These are phyloP conservation scores for Colletotrichum spaethianum DNA, from an alignment of 2,329 filamentous ascomycete species.

Conservation along the genomic window DNA sequence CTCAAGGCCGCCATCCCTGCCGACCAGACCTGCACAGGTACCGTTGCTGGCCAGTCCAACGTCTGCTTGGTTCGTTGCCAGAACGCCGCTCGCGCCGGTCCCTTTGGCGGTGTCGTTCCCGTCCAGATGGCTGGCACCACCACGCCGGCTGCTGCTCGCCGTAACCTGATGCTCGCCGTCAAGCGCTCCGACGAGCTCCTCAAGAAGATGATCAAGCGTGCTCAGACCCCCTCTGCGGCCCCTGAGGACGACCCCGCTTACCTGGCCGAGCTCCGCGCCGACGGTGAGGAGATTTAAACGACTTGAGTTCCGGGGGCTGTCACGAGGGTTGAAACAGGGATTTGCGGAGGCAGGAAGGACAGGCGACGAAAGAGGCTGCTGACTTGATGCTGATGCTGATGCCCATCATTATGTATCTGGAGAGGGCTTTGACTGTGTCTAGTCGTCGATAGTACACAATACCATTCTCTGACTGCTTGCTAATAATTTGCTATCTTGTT, in stretches of 20 bases:
- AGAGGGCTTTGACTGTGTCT: constrained; percentile 29
- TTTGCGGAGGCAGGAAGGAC: background rate
- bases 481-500: no score
- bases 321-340: constrained; percentile 9
- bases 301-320: background rate
- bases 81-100: constrained; percentile 72
- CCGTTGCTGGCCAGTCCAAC: constrained; percentile 69
- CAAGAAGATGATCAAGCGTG: constrained; percentile 44
- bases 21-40: constrained; percentile 70
- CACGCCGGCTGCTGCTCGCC: constrained; percentile 44
- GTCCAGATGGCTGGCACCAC: constrained; percentile 61
- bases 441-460: constrained; percentile 32
- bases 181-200: constrained; percentile 45
- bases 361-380: constrained; percentile 24
- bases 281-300: constrained; percentile 43
- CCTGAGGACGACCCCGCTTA: constrained; percentile 40
- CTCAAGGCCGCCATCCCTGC: constrained; percentile 71
- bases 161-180: constrained; percentile 46
- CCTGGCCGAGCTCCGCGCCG: constrained; percentile 43
- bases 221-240: constrained; percentile 34
- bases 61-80: constrained; percentile 75
- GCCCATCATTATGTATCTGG: constrained; percentile 12
- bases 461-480: constrained; percentile 27
- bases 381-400: constrained; percentile 30
- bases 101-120: constrained; percentile 74